Evolutionary conservation across 305 asterid species (phyloP), one percentile per base, ranked within the genome.

Genomic region (Fraxinus nigra): DNA sequence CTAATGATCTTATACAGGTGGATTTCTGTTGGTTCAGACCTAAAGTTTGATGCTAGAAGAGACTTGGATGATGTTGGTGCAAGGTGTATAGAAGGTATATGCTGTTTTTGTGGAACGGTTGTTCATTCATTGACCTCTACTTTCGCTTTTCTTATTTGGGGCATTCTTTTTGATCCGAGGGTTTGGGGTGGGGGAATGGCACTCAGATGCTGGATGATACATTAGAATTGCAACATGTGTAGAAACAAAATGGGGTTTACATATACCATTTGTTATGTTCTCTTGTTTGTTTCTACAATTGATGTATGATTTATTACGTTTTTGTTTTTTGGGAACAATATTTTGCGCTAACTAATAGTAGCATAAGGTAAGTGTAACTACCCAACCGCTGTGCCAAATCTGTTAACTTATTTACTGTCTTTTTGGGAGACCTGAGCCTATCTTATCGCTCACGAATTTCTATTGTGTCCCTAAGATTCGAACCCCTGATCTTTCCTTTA

Each of bases 1-100:
- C 13, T 14, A 77, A 82, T 85, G 83, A 72, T 84, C 81, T 85
- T 81, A 70, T 80, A 54, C 91, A 97, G 99, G 94, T 97, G 99
- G 99, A 92, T 97, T 84, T 94, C 99, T 89, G 93, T 97, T 88
- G 99, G 98, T 84, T 93, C 99, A 56, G 99, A 97, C 93, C 88
- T 97, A 92, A 92, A 92, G 88, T 95, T 88, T 78, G 99, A 94
- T 89, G 94, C 99, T 88, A 91, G 93, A 89, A 90, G 99, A 85
- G 99, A 97, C 87, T 90, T 97, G 90, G 94, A 92, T 81, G 98
- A 94, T 87, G 98, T 93, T 85, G 98, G 99, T 38, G 98, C 99
- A 6, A 77, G 82, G 61, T 87, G 94, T 82, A 85, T 97, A 81
- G 90, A 92, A 97, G 99, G 99, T 93, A 83, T 82, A 77, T 84